Evolutionary conservation across 163 green algal genomes (phyloP).

Genomic region (Botryococcus braunii): DNA sequence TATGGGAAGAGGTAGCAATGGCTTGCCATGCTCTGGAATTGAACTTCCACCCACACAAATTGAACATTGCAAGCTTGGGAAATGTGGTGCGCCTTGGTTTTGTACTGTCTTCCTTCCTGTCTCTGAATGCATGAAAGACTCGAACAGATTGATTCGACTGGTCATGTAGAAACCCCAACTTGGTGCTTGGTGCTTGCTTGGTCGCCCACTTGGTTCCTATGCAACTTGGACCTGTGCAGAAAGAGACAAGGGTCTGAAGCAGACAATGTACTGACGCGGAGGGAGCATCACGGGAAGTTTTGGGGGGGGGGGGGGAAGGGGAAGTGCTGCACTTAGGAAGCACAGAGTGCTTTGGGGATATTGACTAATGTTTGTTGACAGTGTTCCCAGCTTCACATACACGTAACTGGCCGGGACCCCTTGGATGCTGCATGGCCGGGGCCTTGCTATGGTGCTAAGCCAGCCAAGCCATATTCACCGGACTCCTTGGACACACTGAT

Average conservation of each 20-base stretch:
- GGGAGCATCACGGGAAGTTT: no score
- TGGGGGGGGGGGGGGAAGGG: no score
- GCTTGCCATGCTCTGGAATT: slow-evolving; percentile 2
- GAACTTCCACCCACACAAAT: slow-evolving; percentile 17
- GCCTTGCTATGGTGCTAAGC: slow-evolving; percentile 28
- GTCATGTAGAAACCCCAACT: background rate
- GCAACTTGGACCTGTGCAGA: background rate
- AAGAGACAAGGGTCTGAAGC: background rate
- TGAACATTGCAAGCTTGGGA: slow-evolving; percentile 26
- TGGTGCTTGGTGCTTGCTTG: background rate
- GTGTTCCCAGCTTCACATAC: slow-evolving; percentile 15
- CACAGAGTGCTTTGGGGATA: background rate
- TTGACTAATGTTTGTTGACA: background rate
- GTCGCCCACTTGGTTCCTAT: background rate
- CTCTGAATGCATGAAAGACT: background rate
- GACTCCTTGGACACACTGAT: background rate
- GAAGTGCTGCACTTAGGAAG: no score
- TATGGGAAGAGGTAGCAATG: slow-evolving; percentile 21
- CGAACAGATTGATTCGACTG: background rate
- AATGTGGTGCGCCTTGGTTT: slow-evolving; percentile 23
- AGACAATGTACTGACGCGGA: background rate
- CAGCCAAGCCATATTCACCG: slow-evolving; percentile 1
- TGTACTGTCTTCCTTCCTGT: background rate
- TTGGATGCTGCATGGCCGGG: slow-evolving; percentile 21
- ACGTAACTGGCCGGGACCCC: background rate